Base-by-base conservation (phyloP, 768 basidiomycete genomes). In the Hydnum rufescens region DNA sequence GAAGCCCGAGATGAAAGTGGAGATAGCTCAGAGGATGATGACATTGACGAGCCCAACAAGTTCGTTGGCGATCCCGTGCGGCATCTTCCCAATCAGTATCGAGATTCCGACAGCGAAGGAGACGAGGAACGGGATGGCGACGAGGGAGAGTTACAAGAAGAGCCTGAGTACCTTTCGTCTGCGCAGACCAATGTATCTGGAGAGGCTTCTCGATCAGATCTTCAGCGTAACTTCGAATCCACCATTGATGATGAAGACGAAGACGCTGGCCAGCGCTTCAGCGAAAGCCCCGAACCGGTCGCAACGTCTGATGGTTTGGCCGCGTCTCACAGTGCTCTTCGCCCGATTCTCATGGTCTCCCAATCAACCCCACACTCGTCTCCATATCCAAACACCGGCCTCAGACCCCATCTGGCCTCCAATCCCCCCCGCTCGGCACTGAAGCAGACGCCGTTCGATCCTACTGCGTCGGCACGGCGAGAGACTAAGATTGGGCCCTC, bases 1-100 rank as follows among this genome's bases (percentile, higher is more conserved):
- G 54, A 34, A 23, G 34, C 29, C 4, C 51, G 51, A 2, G 50
- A 34, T 72, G 54, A 80, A 80, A 62, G 51, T 54, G 81, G 82
- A 59, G 68, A 73, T 50, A 76, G 76, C 58, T 49, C 39, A 31
- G 55, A 58, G 32, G 53, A 54, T 34, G 44, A 13, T 13, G n/a
- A n/a, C n/a, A 39, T 39, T 39, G 36, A 39, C 22, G 36, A 13
- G 36, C 13, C 36, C 13, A 47, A 70, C 52, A 67, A 69, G 16
- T 50, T 50, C 18, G 23, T 30, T 50, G 28, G 49, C 29, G n/a
- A n/a, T n/a, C n/a, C n/a, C n/a, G n/a, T n/a, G n/a, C n/a, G n/a
- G n/a, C n/a, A n/a, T n/a, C n/a, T n/a, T n/a, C n/a, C n/a, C n/a
- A n/a, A n/a, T n/a, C n/a, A n/a, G n/a, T n/a, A n/a, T n/a, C n/a